Evolutionary conservation across 2,329 filamentous ascomycete species (phyloP).

Genomic region (Exophiala aquamarina): DNA sequence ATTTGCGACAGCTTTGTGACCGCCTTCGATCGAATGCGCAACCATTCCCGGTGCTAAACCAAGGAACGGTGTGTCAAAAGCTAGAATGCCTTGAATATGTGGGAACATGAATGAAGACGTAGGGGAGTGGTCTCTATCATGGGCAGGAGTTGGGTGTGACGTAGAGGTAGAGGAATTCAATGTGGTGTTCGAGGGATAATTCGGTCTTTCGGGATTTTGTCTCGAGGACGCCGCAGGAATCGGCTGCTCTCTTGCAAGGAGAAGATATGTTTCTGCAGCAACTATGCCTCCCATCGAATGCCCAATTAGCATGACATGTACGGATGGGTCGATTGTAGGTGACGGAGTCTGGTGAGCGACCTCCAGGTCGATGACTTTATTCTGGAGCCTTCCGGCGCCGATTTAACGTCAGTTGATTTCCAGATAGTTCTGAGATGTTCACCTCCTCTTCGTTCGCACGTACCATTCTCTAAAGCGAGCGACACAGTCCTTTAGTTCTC

Average conservation of each 20-base stretch:
- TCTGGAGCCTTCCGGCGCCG: conserved; percentile 69
- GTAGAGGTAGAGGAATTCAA: conserved; percentile 24
- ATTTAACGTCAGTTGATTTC: conserved; percentile 3
- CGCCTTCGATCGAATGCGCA: conserved; percentile 69
- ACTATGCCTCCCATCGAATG: conserved; percentile 95
- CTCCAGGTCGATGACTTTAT: conserved; percentile 92
- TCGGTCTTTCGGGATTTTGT: conserved; percentile 26
- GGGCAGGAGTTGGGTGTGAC: conserved; percentile 18
- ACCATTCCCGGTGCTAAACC: conserved; percentile 52
- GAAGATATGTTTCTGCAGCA: conserved; percentile 81
- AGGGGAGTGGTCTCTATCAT: conserved; percentile 22
- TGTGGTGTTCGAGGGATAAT: conserved; percentile 27
- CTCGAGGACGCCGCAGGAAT: conserved; percentile 36
- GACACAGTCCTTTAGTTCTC: conserved; percentile 48
- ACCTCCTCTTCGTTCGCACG: too few relatives aligned
- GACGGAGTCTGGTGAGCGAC: conserved; percentile 76
- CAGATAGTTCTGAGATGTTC: too few relatives aligned
- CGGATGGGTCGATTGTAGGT: conserved; percentile 81
- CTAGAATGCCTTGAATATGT: conserved; percentile 83
- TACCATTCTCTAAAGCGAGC: conserved; percentile 49
- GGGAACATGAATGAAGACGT: conserved; percentile 74
- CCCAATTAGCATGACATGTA: conserved; percentile 77
- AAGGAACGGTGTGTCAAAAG: conserved; percentile 88
- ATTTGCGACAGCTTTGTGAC: conserved; percentile 72
- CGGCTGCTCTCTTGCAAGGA: conserved; percentile 67